phyloP scores from a whole-genome alignment of 2,329 filamentous ascomycete species.

The Penicillium nordicum region DNA sequence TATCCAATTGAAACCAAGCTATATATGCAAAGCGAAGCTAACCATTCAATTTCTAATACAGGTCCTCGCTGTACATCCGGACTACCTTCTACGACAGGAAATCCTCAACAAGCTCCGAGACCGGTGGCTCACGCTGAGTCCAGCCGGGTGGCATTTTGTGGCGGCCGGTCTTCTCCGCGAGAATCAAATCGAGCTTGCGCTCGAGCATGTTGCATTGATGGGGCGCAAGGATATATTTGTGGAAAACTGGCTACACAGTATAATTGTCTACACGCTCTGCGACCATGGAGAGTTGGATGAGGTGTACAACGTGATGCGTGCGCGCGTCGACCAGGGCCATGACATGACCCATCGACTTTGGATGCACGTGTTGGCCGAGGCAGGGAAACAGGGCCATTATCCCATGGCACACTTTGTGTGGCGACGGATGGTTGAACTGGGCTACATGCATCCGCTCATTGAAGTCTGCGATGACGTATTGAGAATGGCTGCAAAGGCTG shows the following conservation, averaged over 20 bases:
- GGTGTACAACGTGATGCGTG: slow-evolving; percentile 64
- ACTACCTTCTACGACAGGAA: slow-evolving; percentile 70
- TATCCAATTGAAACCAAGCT: background rate
- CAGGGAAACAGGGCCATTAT: slow-evolving; percentile 61
- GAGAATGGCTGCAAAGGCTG: slow-evolving; percentile 65
- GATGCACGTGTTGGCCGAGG: slow-evolving; percentile 71
- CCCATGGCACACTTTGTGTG: slow-evolving; percentile 68
- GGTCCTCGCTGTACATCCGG: slow-evolving; percentile 76
- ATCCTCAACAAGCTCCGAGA: slow-evolving; percentile 64
- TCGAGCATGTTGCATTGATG: slow-evolving; percentile 67
- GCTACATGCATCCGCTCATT: slow-evolving; percentile 60
- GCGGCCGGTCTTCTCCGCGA: slow-evolving; percentile 75
- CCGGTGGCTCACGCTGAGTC: slow-evolving; percentile 65
- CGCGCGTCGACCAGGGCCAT: slow-evolving; percentile 49
- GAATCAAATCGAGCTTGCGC: slow-evolving; percentile 75
- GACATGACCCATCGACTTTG: slow-evolving; percentile 59
- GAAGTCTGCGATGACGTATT: slow-evolving; percentile 67
- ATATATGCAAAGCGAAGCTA: background rate
- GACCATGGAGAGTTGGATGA: slow-evolving; percentile 73
- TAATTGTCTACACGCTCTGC: slow-evolving; percentile 70
- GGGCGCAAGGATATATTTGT: slow-evolving; percentile 54
- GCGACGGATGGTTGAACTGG: slow-evolving; percentile 60
- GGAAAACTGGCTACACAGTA: slow-evolving; percentile 71
- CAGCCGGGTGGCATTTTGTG: slow-evolving; percentile 63
- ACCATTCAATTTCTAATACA: slow-evolving; percentile 27